Conservation (phyloP, 371 early-diverging fungal genomes). For the Saksenaea vasiformis region DNA sequence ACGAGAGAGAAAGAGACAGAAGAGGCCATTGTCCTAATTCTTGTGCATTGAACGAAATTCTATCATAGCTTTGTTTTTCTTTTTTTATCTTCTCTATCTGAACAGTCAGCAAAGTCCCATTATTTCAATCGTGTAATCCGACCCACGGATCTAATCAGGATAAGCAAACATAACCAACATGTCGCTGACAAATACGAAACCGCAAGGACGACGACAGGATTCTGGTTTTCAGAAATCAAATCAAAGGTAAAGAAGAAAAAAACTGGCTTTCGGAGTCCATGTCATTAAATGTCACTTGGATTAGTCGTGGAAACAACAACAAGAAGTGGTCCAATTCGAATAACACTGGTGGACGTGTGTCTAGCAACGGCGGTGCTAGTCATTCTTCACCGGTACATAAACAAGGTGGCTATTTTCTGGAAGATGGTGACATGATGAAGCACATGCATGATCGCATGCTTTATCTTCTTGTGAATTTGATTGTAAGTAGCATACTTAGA, state of each 20-base stretch:
- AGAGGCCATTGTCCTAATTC: neutral
- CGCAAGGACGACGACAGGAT: constrained; percentile 44
- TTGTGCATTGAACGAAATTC: neutral
- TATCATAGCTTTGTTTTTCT: neutral
- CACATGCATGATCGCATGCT: constrained; percentile 76
- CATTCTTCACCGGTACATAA: neutral
- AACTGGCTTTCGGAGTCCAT: neutral
- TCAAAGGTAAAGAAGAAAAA: constrained; percentile 22
- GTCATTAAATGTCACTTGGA: neutral
- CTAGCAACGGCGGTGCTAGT: constrained; percentile 16
- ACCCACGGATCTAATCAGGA: neutral
- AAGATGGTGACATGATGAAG: constrained; percentile 34
- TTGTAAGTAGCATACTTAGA: constrained; percentile 51
- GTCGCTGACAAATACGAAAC: constrained; percentile 28
- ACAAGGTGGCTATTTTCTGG: constrained; percentile 12
- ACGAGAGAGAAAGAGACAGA: neutral
- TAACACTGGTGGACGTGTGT: constrained; percentile 2
- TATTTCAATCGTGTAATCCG: neutral
- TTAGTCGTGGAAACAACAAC: constrained; percentile 33
- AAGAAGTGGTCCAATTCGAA: constrained; percentile 35
- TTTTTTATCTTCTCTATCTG: neutral
- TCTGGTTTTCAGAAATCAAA: constrained; percentile 21
- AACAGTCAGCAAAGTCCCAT: neutral
- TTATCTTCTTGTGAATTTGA: constrained; percentile 70
- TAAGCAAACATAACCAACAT: constrained; percentile 4